Conservation (phyloP, 2,329 filamentous ascomycete species). For the Mycosphaerelloides madeirae region DNA sequence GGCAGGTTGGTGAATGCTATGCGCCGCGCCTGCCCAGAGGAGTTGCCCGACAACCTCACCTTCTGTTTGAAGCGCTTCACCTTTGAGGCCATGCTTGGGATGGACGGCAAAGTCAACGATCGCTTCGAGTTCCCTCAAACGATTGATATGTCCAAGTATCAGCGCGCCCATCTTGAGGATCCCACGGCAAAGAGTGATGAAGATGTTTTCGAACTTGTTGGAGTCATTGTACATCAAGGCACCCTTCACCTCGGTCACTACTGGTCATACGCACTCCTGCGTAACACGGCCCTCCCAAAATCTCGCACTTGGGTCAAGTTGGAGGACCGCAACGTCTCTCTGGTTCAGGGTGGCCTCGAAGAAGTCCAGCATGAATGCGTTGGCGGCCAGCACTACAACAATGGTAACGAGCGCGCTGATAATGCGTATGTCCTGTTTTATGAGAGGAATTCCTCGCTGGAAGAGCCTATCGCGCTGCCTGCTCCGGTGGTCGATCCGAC, state of each 20-base stretch:
- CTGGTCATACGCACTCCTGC: conserved; percentile 88
- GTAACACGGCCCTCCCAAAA: conserved; percentile 47
- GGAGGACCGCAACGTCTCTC: conserved; percentile 78
- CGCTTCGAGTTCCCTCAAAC: conserved; percentile 78
- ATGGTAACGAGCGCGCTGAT: conserved; percentile 49
- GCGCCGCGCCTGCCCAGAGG: conserved; percentile 79
- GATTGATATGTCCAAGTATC: conserved; percentile 87
- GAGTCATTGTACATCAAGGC: conserved; percentile 86
- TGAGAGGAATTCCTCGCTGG: conserved; percentile 46
- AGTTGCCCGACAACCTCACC: conserved; percentile 88
- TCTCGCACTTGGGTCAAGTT: conserved; percentile 76
- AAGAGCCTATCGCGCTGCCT: conserved; percentile 12
- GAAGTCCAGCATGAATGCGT: conserved; percentile 74
- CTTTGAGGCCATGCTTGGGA: conserved; percentile 67
- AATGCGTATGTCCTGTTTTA: conserved; percentile 99
- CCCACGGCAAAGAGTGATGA: conserved; percentile 51
- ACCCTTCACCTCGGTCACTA: conserved; percentile 94
- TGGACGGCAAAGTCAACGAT: conserved; percentile 88
- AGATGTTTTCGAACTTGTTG: conserved; percentile 90
- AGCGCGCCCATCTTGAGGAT: conserved; percentile 74
- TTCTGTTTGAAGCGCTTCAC: conserved; percentile 90
- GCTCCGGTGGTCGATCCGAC: conserved; percentile 5
- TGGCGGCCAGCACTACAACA: conserved; percentile 49
- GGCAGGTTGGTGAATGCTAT: conserved; percentile 75
- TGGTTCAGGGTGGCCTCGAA: conserved; percentile 61